A percentile compares a stretch with the other conserved stretches of the same genome.
These are phyloP conservation scores for Martiniozyma abietophila DNA, from an alignment of 805 yeast genomes.

Conservation along the genomic window DNA sequence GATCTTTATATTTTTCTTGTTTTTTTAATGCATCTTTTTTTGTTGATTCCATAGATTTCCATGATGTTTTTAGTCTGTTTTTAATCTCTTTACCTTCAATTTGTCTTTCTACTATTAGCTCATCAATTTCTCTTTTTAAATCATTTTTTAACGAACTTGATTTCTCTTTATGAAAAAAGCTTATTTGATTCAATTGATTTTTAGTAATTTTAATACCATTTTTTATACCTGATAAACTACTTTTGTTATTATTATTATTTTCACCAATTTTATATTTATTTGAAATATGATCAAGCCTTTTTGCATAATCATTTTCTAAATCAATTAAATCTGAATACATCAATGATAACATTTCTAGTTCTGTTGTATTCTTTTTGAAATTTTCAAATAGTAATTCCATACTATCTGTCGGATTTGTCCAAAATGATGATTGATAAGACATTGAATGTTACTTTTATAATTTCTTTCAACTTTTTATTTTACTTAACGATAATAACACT, in stretches of 20 bases:
- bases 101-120: conserved; percentile 42
- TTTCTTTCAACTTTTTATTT: too few species aligned
- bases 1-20: conserved; percentile 44
- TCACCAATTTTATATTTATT: conserved; percentile 21
- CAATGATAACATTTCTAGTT: conserved; percentile 40
- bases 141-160: conserved; percentile 42
- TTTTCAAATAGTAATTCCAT: conserved; percentile 39
- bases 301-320: conserved; percentile 67
- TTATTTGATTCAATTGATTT: conserved; percentile 27
- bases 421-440: conserved; percentile 4
- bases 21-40: conserved; percentile 29
- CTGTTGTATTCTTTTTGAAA: conserved; percentile 49
- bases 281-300: conserved; percentile 43
- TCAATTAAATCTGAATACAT: conserved; percentile 48
- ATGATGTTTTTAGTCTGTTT: conserved; percentile 32
- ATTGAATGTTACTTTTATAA: too few species aligned
- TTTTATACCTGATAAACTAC: conserved; percentile 2
- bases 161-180: conserved; percentile 44
- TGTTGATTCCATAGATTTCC: conserved; percentile 19
- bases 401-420: conserved; percentile 5
- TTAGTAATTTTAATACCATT: too few species aligned
- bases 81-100: conserved; percentile 51
- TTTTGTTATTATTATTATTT: neutral
- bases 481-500: too few species aligned
- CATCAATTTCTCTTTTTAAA: conserved; percentile 41